A percentile compares a stretch with the other conserved stretches of the same genome.
These are phyloP conservation scores for Penicillium chermesinum DNA, from an alignment of 495 filamentous ascomycete genomes.

Conservation along the genomic window DNA sequence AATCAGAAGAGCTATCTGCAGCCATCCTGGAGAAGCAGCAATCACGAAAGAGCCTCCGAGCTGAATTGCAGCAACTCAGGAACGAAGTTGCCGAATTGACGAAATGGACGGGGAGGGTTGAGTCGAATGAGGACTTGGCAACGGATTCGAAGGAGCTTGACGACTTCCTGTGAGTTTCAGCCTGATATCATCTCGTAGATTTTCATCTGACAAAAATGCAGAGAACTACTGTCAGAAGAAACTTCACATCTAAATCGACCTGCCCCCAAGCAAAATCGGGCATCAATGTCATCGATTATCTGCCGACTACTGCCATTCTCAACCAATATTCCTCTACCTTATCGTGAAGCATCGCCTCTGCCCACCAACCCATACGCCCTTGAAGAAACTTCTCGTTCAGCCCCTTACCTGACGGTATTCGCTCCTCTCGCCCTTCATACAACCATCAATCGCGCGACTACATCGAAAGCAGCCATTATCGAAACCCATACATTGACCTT, in stretches of 20 bases:
- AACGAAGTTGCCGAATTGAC: slow-evolving; percentile 36
- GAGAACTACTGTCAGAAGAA: slow-evolving; percentile 25
- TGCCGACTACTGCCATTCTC: slow-evolving; percentile 40
- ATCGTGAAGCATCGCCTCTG: slow-evolving; percentile 19
- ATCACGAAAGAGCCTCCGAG: slow-evolving; percentile 25
- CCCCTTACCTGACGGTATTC: slow-evolving; percentile 34
- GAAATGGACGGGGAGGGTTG: slow-evolving; percentile 27
- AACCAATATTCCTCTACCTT: slow-evolving; percentile 22
- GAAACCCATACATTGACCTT: slow-evolving; percentile 38
- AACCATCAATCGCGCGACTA: slow-evolving; percentile 19
- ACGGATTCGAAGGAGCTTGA: slow-evolving; percentile 12
- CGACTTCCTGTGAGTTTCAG: slow-evolving; percentile 29
- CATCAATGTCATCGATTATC: slow-evolving; percentile 36
- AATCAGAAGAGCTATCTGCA: slow-evolving; percentile 15
- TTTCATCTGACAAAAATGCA: slow-evolving; percentile 1
- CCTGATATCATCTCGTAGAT: neutral
- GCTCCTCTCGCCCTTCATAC: slow-evolving; percentile 32
- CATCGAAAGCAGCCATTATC: slow-evolving; percentile 10
- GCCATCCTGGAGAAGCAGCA: slow-evolving; percentile 29
- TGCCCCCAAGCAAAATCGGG: slow-evolving; percentile 6
- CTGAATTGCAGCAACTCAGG: slow-evolving; percentile 30
- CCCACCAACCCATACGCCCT: slow-evolving; percentile 37
- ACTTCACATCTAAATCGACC: slow-evolving; percentile 16
- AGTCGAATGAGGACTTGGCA: slow-evolving; percentile 19
- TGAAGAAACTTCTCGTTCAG: slow-evolving; percentile 22